Conservation (phyloP, 805 yeast species). For the Cyberlindnera petersonii region DNA sequence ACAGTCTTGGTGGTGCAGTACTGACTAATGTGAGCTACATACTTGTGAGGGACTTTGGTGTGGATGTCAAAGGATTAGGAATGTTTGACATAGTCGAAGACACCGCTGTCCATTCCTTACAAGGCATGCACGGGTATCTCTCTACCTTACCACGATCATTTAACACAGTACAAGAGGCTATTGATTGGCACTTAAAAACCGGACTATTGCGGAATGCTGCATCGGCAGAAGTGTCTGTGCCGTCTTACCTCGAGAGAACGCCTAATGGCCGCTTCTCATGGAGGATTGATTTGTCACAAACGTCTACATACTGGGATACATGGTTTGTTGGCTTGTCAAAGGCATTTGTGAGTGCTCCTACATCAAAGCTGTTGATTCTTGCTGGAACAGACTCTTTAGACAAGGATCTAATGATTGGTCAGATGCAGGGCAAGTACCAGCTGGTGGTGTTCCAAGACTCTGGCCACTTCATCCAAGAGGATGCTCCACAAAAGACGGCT, state of each 20-base stretch:
- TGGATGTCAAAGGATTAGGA: conserved; percentile 56
- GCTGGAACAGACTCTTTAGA: conserved; percentile 91
- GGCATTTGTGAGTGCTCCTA: conserved; percentile 42
- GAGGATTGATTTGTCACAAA: conserved; percentile 58
- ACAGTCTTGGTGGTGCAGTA: conserved; percentile 90
- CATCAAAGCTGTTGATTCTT: conserved; percentile 69
- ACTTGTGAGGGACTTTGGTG: conserved; percentile 14
- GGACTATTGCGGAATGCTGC: conserved; percentile 46
- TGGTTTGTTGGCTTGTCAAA: conserved; percentile 79
- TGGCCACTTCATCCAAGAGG: conserved; percentile 97
- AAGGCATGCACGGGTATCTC: conserved; percentile 64
- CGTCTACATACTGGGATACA: conserved; percentile 67
- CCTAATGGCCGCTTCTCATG: conserved; percentile 40
- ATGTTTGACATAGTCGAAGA: conserved; percentile 94
- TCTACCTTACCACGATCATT: conserved; percentile 62
- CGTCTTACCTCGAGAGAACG: conserved; percentile 47
- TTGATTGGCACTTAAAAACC: conserved; percentile 76
- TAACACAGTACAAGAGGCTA: conserved; percentile 48
- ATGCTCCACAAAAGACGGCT: conserved; percentile 67
- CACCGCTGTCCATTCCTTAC: conserved; percentile 70
- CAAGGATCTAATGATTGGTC: conserved; percentile 83
- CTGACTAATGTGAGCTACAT: conserved; percentile 48
- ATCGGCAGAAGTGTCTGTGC: conserved; percentile 78
- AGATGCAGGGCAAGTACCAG: conserved; percentile 97
- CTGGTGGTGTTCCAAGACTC: conserved; percentile 73